phyloP scores from a whole-genome alignment of 2,329 filamentous ascomycete genomes.

The Cordyceps tenuipes region DNA sequence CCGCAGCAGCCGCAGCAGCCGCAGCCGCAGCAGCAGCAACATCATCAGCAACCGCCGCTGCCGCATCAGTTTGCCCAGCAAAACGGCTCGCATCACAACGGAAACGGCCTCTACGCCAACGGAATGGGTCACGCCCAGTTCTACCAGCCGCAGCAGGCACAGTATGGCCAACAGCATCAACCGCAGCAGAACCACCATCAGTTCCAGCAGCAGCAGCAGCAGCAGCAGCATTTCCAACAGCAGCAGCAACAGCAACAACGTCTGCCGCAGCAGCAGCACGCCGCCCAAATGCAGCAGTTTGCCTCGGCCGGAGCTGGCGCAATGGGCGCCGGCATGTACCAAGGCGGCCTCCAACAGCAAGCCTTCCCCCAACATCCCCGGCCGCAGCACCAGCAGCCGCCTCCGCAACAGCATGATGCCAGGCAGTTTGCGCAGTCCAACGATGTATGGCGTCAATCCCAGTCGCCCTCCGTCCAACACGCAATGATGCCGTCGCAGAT shows the following conservation, averaged over 20 bases:
- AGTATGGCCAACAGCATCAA: slow-evolving; percentile 18
- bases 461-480: slow-evolving; percentile 6
- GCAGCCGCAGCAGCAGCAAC: slow-evolving; percentile 15
- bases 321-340: not conserved
- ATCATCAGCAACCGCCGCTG: slow-evolving; percentile 19
- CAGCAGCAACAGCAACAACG: slow-evolving; percentile 17
- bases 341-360: not conserved
- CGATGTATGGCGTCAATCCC: slow-evolving; percentile 8
- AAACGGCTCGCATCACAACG: slow-evolving; percentile 13
- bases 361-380: slow-evolving; percentile 2
- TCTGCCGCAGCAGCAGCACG: slow-evolving; percentile 12
- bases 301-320: not conserved
- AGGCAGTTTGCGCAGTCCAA: slow-evolving; percentile 2
- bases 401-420: not conserved
- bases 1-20: no score
- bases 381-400: slow-evolving; percentile 2
- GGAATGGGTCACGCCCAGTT: slow-evolving; percentile 10
- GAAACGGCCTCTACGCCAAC: slow-evolving; percentile 19
- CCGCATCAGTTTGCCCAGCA: slow-evolving; percentile 18
- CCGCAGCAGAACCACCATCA: slow-evolving; percentile 19
- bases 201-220: slow-evolving; percentile 14
- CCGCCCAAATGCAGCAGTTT: slow-evolving; percentile 8
- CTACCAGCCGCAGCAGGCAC: slow-evolving; percentile 21
- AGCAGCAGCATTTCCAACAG: slow-evolving; percentile 5
- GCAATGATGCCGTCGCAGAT: slow-evolving; percentile 19